Conservation (phyloP, 441 rosid species). For the Hypseocharis bilobata region DNA sequence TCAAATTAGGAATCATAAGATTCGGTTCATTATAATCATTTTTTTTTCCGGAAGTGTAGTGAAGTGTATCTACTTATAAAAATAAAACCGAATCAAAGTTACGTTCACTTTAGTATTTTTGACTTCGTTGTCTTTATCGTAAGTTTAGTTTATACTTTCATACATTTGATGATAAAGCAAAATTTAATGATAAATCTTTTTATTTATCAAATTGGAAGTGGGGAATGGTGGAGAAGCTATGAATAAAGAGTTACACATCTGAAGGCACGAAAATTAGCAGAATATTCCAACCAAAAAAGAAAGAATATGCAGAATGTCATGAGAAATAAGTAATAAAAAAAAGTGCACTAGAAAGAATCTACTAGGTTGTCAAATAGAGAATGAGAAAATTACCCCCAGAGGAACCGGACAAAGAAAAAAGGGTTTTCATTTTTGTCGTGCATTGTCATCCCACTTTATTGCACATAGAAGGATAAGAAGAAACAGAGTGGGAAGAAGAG, state of each 20-base stretch:
- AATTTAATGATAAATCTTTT: neutral
- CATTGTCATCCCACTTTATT: neutral
- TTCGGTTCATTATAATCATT: neutral
- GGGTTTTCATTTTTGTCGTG: neutral
- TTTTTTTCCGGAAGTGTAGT: neutral
- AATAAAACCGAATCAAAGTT: neutral
- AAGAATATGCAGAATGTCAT: neutral
- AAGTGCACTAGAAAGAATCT: neutral
- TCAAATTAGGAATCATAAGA: neutral
- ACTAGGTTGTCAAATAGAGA: neutral
- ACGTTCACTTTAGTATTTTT: neutral
- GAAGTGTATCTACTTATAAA: neutral
- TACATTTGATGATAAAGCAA: neutral
- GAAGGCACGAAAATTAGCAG: too few relatives aligned
- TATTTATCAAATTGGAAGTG: conserved; percentile 2
- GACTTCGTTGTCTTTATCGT: neutral
- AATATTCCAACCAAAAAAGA: too few relatives aligned
- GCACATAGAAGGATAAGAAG: too few relatives aligned
- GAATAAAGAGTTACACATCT: neutral
- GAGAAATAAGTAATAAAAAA: neutral
- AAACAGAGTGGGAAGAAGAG: too few relatives aligned
- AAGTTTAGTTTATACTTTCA: neutral
- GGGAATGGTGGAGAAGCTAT: neutral
- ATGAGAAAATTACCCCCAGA: neutral
- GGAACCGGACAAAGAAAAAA: neutral